A percentile compares a stretch with the other conserved stretches of the same genome.
Conservation (phyloP, 1,284 basidiomycete species). For the Rhodotorula sp. region DNA sequence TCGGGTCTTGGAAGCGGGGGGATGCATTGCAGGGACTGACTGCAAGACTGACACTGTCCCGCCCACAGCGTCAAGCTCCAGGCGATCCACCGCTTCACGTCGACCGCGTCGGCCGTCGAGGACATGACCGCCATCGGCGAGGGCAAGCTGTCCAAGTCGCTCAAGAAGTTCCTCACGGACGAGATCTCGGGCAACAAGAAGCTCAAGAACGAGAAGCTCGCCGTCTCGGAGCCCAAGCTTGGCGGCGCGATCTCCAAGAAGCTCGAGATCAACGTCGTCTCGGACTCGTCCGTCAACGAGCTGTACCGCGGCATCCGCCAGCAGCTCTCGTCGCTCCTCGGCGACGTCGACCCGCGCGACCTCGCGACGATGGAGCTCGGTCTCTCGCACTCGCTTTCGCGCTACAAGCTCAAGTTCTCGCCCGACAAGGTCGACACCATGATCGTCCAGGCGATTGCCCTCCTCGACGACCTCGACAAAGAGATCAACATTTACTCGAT, state of each 20-base stretch:
- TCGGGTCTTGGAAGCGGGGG: no score
- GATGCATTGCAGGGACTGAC: no score
- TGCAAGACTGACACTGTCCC: no score
- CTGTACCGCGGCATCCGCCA: constrained; percentile 93
- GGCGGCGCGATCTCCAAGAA: constrained; percentile 93
- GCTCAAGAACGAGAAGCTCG: constrained; percentile 80
- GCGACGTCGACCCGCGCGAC: constrained; percentile 69
- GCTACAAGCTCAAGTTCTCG: constrained; percentile 99
- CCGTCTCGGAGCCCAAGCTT: constrained; percentile 87
- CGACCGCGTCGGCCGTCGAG: constrained; percentile 97
- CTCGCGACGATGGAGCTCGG: constrained; percentile 95
- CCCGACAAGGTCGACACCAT: constrained; percentile 99
- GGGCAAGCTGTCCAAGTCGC: constrained; percentile 85
- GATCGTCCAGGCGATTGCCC: constrained; percentile 98
- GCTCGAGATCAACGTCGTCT: constrained; percentile 81
- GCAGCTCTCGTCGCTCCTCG: constrained; percentile 81
- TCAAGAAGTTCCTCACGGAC: constrained; percentile 90
- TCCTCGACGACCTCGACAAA: constrained; percentile 97
- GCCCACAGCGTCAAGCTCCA: constrained; percentile 78
- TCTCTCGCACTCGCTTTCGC: constrained; percentile 91
- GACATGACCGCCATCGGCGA: constrained; percentile 90
- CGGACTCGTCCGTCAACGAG: constrained; percentile 67
- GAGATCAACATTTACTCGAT: constrained; percentile 99
- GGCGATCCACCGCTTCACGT: constrained; percentile 92
- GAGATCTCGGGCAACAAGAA: constrained; percentile 77